A percentile compares a stretch with the other conserved stretches of the same genome.
Evolutionary conservation across 2,329 filamentous ascomycete genomes (phyloP).

Genomic region (Didymella arachidicola): DNA sequence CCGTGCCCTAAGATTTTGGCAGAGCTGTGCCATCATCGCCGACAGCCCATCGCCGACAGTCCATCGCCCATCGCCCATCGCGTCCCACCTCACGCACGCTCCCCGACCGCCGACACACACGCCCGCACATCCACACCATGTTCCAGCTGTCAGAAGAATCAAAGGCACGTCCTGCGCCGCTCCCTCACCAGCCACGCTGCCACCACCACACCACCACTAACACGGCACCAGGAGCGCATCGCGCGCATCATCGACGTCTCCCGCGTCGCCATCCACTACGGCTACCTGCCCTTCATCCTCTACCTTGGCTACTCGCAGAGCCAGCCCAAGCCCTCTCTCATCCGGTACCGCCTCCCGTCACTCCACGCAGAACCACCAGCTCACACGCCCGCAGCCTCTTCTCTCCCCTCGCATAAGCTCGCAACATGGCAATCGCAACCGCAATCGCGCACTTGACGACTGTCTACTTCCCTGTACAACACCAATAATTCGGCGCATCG

Average conservation of each 20-base stretch:
- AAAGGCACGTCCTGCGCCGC: constrained; percentile 68
- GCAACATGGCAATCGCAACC: not conserved
- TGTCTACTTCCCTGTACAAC: constrained; percentile 41
- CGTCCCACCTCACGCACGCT: constrained; percentile 1
- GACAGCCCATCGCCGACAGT: constrained; percentile 22
- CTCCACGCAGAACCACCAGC: constrained; percentile 6
- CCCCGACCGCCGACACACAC: not conserved
- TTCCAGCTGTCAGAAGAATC: constrained; percentile 88
- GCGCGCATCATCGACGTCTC: constrained; percentile 95
- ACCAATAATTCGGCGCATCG: constrained; percentile 41
- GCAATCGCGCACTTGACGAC: constrained; percentile 25
- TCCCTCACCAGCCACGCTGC: not conserved
- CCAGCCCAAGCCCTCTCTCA: constrained; percentile 83
- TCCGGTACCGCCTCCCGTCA: constrained; percentile 62
- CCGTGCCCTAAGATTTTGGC: constrained; percentile 34
- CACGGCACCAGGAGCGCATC: constrained; percentile 82
- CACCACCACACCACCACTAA: constrained; percentile 29
- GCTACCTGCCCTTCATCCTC: constrained; percentile 94
- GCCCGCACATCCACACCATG: constrained; percentile 47
- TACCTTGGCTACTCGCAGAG: constrained; percentile 97
- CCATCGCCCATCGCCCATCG: constrained; percentile 19
- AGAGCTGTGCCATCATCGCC: constrained; percentile 27
- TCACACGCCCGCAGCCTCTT: constrained; percentile 45
- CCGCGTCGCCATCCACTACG: constrained; percentile 94
- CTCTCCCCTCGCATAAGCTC: constrained; percentile 49